Base-by-base conservation (phyloP, 164 flowering plant genomes). In the Magnolia sinica region DNA sequence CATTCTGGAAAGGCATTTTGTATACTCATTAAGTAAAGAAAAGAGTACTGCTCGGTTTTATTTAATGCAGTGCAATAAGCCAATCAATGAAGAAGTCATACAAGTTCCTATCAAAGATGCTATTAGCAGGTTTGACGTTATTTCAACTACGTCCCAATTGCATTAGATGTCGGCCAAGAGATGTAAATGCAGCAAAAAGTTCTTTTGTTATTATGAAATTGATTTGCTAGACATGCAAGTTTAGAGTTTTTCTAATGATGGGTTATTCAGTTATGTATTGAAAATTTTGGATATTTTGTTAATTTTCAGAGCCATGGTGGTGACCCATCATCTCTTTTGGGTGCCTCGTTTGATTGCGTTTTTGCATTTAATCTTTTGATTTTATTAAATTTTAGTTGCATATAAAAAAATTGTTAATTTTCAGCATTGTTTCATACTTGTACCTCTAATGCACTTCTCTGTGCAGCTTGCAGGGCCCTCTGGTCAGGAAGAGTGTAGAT, bases 381-480 rank as follows among this genome's bases (percentile, higher is more conserved):
- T 3, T 37, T 37, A 37, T 37, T 37, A 37, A 37, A 37, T 37
- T 37, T 37, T 4, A 37, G 45, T 4, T 37, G 45, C 45, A 37
- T 37, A 4, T 37, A 37, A 37, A 37, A 37, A 55, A 16, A 55
- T 55, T 55, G 13, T 55, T 14, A 11, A 55, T 11, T 55, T 55
- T 55, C 18, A 55, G 61, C 18, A 55, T 8, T 8, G 19, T 55
- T 55, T 55, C 16, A 55, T 55, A 16, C 18, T 55, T 11, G 61
- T 55, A 37, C 45, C 45, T 37, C 45, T 31, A 59, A 50, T 51
- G 63, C 8, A 29, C 37, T 64, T 74, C 63, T 70, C 50, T 76
- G 50, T 67, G 77, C 76, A 95, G 98, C 79, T 79, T 91, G 92
- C 86, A 82, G 77, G 98, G 97, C 20, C 91, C 98, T 52, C 61